Conservation (phyloP, 78 protist genomes). For the Dictyostelium firmibasis region DNA sequence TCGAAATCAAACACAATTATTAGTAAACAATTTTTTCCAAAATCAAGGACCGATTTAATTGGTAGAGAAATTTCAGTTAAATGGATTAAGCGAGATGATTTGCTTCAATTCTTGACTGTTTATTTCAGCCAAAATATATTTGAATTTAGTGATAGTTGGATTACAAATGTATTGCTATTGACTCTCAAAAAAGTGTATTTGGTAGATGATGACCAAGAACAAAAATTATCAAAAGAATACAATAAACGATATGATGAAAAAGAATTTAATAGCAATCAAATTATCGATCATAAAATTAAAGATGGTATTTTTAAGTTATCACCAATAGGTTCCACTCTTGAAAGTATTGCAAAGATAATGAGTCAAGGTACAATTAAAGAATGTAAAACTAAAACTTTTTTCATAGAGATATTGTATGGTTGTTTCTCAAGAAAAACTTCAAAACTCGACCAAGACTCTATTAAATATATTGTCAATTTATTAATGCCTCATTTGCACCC, state of each 20-base stretch:
- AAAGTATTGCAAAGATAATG: not conserved
- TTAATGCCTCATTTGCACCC: not conserved
- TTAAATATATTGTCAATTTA: not conserved
- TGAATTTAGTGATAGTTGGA: not conserved
- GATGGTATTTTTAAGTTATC: not conserved
- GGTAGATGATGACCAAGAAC: not conserved
- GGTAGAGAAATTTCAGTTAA: not conserved
- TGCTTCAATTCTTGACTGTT: not conserved
- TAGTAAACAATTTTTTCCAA: not conserved
- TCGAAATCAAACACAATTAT: not conserved
- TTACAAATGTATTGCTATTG: not conserved
- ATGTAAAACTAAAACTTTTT: not conserved
- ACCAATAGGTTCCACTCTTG: not conserved
- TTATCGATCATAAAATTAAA: not conserved
- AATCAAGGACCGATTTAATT: not conserved
- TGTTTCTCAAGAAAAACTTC: not conserved
- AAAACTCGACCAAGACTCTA: not conserved
- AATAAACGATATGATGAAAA: not conserved
- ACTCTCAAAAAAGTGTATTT: not conserved
- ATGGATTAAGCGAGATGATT: not conserved
- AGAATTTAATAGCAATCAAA: not conserved
- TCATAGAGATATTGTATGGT: not conserved
- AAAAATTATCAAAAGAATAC: not conserved
- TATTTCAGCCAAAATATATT: not conserved
- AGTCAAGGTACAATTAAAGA: not conserved